phyloP scores from a whole-genome alignment of 768 basidiomycete genomes.

The Xerocomus brunneocitrinus region DNA sequence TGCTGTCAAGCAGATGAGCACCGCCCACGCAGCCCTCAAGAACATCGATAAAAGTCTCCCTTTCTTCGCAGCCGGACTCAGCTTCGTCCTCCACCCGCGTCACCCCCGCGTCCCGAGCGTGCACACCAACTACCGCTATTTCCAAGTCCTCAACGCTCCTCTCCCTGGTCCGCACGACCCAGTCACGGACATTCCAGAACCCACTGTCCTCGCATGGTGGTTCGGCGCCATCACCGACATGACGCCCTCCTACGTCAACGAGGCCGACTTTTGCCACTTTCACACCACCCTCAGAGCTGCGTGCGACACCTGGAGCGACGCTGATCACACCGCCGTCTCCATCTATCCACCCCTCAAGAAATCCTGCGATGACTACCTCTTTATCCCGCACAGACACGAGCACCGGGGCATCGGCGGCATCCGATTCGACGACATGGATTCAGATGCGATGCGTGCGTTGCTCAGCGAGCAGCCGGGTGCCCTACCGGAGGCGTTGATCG shows the following conservation, averaged over 20 bases:
- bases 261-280: slow-evolving; percentile 45
- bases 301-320: slow-evolving; percentile 39
- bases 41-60: slow-evolving; percentile 10
- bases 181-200: neutral
- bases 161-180: neutral
- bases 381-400: slow-evolving; percentile 47
- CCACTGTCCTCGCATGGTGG: slow-evolving; percentile 24
- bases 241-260: slow-evolving; percentile 47
- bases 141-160: slow-evolving; percentile 17
- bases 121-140: slow-evolving; percentile 27
- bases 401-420: slow-evolving; percentile 53
- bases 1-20: slow-evolving; percentile 23
- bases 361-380: slow-evolving; percentile 55
- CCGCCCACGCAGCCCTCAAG: slow-evolving; percentile 13
- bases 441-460: slow-evolving; percentile 25
- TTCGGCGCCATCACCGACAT: slow-evolving; percentile 35
- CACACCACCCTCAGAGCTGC: slow-evolving; percentile 40
- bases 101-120: slow-evolving; percentile 18
- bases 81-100: slow-evolving; percentile 21
- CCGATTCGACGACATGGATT: slow-evolving; percentile 51
- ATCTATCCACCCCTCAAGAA: slow-evolving; percentile 46
- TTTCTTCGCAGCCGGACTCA: slow-evolving; percentile 17
- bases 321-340: neutral
- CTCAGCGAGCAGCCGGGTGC: slow-evolving; percentile 10
- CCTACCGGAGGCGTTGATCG: slow-evolving; percentile 1